Conservation (phyloP, 495 filamentous ascomycete species). For the Staphylotrichum longicolle region DNA sequence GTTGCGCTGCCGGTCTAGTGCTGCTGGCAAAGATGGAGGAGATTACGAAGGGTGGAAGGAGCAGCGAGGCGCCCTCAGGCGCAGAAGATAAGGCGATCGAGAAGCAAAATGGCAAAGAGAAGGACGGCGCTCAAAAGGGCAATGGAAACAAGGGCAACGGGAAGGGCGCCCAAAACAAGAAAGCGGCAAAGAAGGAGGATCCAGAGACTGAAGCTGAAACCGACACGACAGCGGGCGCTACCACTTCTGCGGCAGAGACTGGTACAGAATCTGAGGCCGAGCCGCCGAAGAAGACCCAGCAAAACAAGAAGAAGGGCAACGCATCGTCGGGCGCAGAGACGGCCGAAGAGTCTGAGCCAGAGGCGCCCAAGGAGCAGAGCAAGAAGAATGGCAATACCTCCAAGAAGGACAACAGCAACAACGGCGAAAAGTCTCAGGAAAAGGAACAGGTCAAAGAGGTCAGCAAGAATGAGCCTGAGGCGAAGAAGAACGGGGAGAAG, state of each 20-base stretch:
- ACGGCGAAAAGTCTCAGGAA: neutral
- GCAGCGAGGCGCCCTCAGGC: neutral
- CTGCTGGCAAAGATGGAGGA: slow-evolving; percentile 17
- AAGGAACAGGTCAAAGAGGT: slow-evolving; percentile 2
- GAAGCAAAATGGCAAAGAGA: slow-evolving; percentile 13
- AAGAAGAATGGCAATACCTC: neutral
- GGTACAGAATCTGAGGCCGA: slow-evolving; percentile 15
- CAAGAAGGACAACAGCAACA: slow-evolving; percentile 13
- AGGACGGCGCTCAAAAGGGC: slow-evolving; percentile 13
- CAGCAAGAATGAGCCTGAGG: neutral
- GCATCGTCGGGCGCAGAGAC: neutral
- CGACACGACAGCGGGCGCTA: slow-evolving; percentile 3
- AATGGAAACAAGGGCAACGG: neutral
- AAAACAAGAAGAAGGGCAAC: slow-evolving; percentile 13
- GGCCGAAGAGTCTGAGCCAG: neutral
- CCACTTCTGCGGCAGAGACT: slow-evolving; percentile 5
- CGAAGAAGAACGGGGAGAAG: neutral
- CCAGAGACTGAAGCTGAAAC: slow-evolving; percentile 1
- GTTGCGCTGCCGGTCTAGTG: slow-evolving; percentile 9
- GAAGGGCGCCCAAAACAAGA: neutral
- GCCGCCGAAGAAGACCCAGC: slow-evolving; percentile 7
- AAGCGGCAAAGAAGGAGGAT: slow-evolving; percentile 1
- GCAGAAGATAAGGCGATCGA: neutral
- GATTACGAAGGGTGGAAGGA: slow-evolving; percentile 12
- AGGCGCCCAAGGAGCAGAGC: slow-evolving; percentile 14